Evolutionary conservation across 139 green algal species (phyloP), one percentile per base, ranked within the genome.

Genomic region (Chlamydomonas sp.): DNA sequence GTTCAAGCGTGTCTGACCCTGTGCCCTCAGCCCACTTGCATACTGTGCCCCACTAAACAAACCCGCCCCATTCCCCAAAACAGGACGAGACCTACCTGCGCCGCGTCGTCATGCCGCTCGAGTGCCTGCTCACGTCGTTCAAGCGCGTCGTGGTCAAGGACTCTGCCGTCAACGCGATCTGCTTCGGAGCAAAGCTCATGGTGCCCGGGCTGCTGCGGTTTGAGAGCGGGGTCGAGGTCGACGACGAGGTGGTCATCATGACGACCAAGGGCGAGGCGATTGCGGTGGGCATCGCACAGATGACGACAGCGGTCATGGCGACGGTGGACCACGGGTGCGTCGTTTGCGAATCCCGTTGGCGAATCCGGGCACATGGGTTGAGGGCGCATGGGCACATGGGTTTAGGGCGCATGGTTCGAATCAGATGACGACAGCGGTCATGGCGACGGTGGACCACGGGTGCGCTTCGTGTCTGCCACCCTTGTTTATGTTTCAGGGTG

Each of bases 251-350:
- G 58, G 67, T 99, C 66, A 72, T 99, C 33, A 99, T 99, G 87
- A 98, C 95, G 16, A 99, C 95, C 58, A 99, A 99, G 86, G 95
- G 95, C n/a, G 95, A 99, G 87, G 95, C 95, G 0, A 85, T 99
- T 10, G 95, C 95, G 0, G 78, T 99, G 3, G 95, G 81, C 48
- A 87, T 98, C 37, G 93, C 95, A 6, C 87, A 97, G 77, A 99
- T 99, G 95, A 97, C 88, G 22, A 96, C 89, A 1, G 90, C 86
- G 33, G 87, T 91, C 8, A 97, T 99, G 90, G 92, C 95, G 0
- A 96, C 89, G 6, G 73, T 87, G 87, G 91, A 71, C 89, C 71
- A 76, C 24, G 71, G 95, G 31, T 90, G 87, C 59, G n/a, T n/a
- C n/a, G n/a, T n/a, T n/a, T n/a, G n/a, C n/a, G n/a, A n/a, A n/a